A percentile compares a stretch with the other conserved stretches of the same genome.
Conservation (phyloP, 495 filamentous ascomycete species). For the Aspergillus avenaceus region DNA sequence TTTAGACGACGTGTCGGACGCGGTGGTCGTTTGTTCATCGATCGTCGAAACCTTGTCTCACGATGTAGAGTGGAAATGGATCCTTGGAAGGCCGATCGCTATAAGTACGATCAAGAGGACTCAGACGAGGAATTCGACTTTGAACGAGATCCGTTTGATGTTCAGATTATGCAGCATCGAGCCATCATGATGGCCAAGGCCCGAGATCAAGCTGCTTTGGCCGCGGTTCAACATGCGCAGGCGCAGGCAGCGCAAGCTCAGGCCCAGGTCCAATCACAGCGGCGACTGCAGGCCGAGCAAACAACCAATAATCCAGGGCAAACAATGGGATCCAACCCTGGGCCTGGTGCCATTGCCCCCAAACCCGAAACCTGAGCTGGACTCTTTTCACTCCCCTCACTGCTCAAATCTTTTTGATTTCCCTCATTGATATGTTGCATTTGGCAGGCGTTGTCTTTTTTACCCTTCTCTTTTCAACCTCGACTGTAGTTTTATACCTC, state of each 20-base stretch:
- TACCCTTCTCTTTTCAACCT: constrained; percentile 16
- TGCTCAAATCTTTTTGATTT: constrained; percentile 14
- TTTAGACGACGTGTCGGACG: constrained; percentile 71
- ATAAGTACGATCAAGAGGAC: constrained; percentile 72
- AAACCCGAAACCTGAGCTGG: constrained; percentile 34
- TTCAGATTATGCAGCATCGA: constrained; percentile 66
- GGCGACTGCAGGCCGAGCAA: constrained; percentile 42
- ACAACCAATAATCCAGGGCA: constrained; percentile 30
- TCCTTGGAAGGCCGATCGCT: constrained; percentile 60
- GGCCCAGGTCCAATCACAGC: constrained; percentile 25
- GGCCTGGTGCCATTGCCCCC: constrained; percentile 26
- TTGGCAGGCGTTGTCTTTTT: constrained; percentile 37
- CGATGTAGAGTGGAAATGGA: constrained; percentile 49
- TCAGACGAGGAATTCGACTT: constrained; percentile 71
- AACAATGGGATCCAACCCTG: constrained; percentile 32
- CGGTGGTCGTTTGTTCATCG: constrained; percentile 75
- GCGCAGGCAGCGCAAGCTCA: constrained; percentile 40
- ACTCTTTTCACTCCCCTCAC: constrained; percentile 23
- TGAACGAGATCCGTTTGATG: constrained; percentile 66
- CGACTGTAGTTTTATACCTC: constrained; percentile 38
- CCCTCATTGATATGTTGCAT: constrained; percentile 26
- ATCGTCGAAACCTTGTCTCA: constrained; percentile 57
- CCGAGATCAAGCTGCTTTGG: constrained; percentile 42
- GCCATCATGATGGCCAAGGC: constrained; percentile 58
- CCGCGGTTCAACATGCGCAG: constrained; percentile 46